Conservation (phyloP, 1,284 basidiomycete genomes). For the Pseudozyma pruni region DNA sequence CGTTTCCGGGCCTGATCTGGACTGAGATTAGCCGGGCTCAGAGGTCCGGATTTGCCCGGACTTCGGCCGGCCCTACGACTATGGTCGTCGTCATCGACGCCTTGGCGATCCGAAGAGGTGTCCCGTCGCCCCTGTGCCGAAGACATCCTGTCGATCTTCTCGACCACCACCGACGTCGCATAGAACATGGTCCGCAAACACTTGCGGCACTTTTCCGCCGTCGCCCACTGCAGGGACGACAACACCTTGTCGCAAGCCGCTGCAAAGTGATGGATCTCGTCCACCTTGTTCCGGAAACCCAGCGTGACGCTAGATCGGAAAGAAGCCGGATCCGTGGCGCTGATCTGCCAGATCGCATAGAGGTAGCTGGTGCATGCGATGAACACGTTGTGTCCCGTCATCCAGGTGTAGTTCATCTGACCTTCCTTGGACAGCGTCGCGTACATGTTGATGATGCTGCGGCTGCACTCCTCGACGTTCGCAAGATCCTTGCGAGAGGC, state of each 20-base stretch:
- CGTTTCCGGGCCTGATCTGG: not conserved
- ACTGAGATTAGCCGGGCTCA: not conserved
- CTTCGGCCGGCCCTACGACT: not conserved
- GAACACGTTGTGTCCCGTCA: slow-evolving; percentile 51
- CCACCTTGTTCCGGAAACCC: slow-evolving; percentile 44
- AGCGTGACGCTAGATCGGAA: slow-evolving; percentile 37
- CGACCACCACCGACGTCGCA: slow-evolving; percentile 41
- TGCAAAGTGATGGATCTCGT: slow-evolving; percentile 49
- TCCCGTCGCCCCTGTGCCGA: slow-evolving; percentile 2
- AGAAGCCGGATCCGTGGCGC: slow-evolving; percentile 34
- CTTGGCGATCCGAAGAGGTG: not conserved
- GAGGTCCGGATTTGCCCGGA: not conserved
- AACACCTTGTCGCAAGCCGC: slow-evolving; percentile 46
- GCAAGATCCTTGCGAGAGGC: slow-evolving; percentile 44
- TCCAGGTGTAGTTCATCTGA: slow-evolving; percentile 52
- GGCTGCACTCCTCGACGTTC: slow-evolving; percentile 46
- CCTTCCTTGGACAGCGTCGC: slow-evolving; percentile 47
- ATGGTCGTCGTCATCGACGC: not conserved
- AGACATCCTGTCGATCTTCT: slow-evolving; percentile 42
- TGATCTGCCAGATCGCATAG: slow-evolving; percentile 50
- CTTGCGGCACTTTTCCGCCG: slow-evolving; percentile 48
- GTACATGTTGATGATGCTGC: slow-evolving; percentile 56
- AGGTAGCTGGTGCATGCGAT: slow-evolving; percentile 46
- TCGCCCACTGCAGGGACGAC: slow-evolving; percentile 46
- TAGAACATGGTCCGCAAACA: slow-evolving; percentile 50